Evolutionary conservation across 306 rosid genomes (phyloP), one percentile per base, ranked within the genome.

Genomic region (Prunus mira): DNA sequence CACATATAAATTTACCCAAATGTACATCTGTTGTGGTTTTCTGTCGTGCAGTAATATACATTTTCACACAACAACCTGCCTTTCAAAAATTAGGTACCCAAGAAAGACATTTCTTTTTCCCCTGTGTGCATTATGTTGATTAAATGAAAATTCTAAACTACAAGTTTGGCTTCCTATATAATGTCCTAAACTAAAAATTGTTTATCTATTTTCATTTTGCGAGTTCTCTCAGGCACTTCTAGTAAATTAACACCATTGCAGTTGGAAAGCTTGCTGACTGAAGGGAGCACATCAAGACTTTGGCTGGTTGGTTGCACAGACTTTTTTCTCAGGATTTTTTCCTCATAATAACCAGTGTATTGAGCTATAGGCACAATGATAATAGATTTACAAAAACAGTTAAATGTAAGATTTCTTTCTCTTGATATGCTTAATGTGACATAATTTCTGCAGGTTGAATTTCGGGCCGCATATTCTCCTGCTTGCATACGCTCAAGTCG

Each of bases 211-310:
- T 78, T 61, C 78, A 4, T 71, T 65, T 55, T 57, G 51, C 34
- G 51, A 25, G 38, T 74, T 74, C 77, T 80, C 77, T 18, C 72
- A 94, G 97, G 91, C 81, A 74, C 88, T 67, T 84, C 80, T 51
- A 81, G 62, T 83, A 92, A 90, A 66, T 85, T 95, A 74, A 95
- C 98, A 78, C 98, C 98, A 38, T 78, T 95, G 86, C 91, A 92
- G 79, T 78, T 95, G 85, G 98, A 95, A 89, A 72, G 93, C 80
- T 70, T 89, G 87, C 86, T 95, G 80, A 92, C 91, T 3, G 98
- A 95, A 82, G 96, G 96, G 77, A 92, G 79, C 81, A 88, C 90
- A 52, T 78, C 98, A 47, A 87, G 83, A 82, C 83, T 80, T 70
- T 90, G 96, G 97, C 93, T 92, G 97, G 98, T 95, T 72, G 65